Conservation (phyloP, 2,329 filamentous ascomycete genomes). For the Lasiodiplodia citricola region DNA sequence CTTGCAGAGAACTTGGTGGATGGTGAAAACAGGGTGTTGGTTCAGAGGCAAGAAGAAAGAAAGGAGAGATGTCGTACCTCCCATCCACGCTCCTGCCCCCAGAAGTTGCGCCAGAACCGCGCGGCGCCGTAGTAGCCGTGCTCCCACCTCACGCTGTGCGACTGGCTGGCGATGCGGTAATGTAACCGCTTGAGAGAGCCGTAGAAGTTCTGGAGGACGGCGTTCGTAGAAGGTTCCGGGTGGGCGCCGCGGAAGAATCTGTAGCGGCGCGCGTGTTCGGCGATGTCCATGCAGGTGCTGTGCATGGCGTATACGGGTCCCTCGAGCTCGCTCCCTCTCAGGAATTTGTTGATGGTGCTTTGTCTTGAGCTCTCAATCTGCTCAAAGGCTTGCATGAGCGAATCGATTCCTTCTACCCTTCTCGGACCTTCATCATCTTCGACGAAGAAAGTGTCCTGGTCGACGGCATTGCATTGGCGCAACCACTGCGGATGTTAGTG, state of each 20-base stretch:
- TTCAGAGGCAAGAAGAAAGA: not conserved
- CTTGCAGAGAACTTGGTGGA: not conserved
- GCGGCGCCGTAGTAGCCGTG: constrained; percentile 22
- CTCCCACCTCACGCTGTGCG: constrained; percentile 9
- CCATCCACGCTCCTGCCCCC: constrained; percentile 15
- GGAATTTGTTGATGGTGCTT: not conserved
- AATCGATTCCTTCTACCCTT: not conserved
- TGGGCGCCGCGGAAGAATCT: not conserved
- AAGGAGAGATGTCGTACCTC: not conserved
- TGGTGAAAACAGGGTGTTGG: not conserved
- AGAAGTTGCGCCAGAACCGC: constrained; percentile 10
- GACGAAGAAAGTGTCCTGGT: constrained; percentile 3
- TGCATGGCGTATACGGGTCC: constrained; percentile 8
- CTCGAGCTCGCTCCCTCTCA: not conserved
- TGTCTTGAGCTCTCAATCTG: not conserved
- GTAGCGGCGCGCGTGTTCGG: constrained; percentile 1
- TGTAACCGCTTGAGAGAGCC: constrained; percentile 1
- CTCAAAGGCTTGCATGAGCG: not conserved
- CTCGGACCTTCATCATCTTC: not conserved
- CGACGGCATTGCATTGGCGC: not conserved
- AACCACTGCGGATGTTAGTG: not conserved
- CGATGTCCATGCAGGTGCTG: not conserved
- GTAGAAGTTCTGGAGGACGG: constrained; percentile 1
- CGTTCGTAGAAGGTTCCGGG: not conserved
- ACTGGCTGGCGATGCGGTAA: constrained; percentile 5